Evolutionary conservation across 495 filamentous ascomycete species (phyloP), one percentile per base, ranked within the genome.

Genomic region (Penicillium verhagenii): DNA sequence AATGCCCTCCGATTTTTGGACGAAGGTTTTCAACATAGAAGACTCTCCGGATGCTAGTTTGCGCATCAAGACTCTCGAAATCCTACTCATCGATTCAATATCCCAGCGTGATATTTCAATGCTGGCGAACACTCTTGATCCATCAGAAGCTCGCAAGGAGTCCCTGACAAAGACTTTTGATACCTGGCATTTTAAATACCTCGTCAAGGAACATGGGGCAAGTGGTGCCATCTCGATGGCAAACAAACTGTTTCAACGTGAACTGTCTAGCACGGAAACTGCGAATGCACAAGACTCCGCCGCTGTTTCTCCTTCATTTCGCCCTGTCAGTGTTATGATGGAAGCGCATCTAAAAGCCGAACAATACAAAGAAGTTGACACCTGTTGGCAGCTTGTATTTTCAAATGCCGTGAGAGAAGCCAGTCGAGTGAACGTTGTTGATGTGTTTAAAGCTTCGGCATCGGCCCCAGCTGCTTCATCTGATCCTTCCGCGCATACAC

Each of bases 291-390:
- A 23, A 28, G 24, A 16, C 13, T 4, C 14, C 9, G 23, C 9
- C 8, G 16, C 4, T 8, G 10, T 25, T 6, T 21, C 35, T 8
- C 57, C 72, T 3, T 86, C 89, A 1, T 64, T 89, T 35, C 65
- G 69, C 9, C 71, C 92, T 42, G 68, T 93, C 11, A 76, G 77
- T 47, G 78, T 84, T 8, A 66, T 91, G 23, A 92, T 94, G 87
- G 64, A 75, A 2, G 72, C 80, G 4, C 77, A 88, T 62, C 66
- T 81, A 20, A 70, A 76, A 29, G 81, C 82, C 19, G 61, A 71
- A 8, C 73, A 87, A 28, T 78, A 79, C 53, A 71, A 80, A 21
- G 78, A 81, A 40, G 83, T 92, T 23, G 79, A 81, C 45, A 64
- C 80, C 52, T 86, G 78, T 35, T 95, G 90, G 90, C 53, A 81